Conservation (phyloP, 176 grass and related monocot species). For the Oropetium thomaeum region DNA sequence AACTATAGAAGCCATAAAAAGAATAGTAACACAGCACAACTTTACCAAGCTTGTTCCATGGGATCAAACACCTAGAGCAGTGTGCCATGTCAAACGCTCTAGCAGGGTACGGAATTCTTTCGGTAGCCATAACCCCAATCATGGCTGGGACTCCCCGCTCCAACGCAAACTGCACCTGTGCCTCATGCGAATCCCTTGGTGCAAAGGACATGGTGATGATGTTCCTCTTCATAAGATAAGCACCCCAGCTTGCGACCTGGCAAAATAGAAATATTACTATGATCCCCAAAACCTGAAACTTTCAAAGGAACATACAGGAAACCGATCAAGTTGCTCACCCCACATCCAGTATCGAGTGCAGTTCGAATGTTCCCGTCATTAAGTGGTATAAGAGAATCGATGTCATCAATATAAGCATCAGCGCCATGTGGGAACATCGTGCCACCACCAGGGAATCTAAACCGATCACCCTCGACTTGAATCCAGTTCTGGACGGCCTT, state of each 20-base stretch:
- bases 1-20: neutral
- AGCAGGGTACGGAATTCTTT: constrained; percentile 76
- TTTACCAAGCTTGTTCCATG: constrained; percentile 73
- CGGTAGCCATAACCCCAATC: constrained; percentile 69
- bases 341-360: constrained; percentile 84
- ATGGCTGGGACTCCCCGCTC: constrained; percentile 77
- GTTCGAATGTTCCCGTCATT: constrained; percentile 67
- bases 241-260: constrained; percentile 91
- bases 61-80: constrained; percentile 91
- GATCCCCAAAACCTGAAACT: constrained; percentile 4
- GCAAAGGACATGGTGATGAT: constrained; percentile 91
- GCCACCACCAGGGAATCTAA: constrained; percentile 80
- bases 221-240: constrained; percentile 76
- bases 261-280: neutral
- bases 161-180: constrained; percentile 87
- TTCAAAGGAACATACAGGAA: neutral
- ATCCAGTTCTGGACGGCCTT: constrained; percentile 94
- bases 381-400: constrained; percentile 59
- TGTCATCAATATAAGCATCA: constrained; percentile 83
- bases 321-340: constrained; percentile 44
- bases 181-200: constrained; percentile 81
- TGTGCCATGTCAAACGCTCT: constrained; percentile 92
- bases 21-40: neutral
- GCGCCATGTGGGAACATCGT: constrained; percentile 84
- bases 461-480: constrained; percentile 64